A percentile compares a stretch with the other conserved stretches of the same genome.
Evolutionary conservation across 257 asterid genomes (phyloP).

Genomic region (Solanum raphanifolium): DNA sequence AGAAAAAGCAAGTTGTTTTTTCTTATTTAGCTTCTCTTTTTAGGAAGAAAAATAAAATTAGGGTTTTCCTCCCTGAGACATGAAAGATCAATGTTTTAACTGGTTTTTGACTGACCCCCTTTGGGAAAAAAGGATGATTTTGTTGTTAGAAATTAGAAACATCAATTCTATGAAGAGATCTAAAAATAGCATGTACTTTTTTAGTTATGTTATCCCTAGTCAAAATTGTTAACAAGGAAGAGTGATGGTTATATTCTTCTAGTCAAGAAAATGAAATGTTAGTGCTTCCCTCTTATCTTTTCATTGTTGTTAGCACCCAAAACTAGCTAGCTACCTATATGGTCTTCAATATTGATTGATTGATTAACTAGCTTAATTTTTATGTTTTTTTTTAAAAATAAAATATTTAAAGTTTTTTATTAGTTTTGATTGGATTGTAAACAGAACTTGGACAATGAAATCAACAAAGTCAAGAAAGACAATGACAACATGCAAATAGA

Average conservation of each 20-base stretch:
- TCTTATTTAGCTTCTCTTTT: background rate
- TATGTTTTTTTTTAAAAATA: background rate
- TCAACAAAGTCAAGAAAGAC: slow-evolving; percentile 85
- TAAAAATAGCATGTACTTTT: slow-evolving; percentile 27
- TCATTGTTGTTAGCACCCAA: background rate
- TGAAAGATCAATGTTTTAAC: background rate
- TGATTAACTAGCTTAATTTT: background rate
- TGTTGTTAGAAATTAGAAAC: slow-evolving; percentile 2
- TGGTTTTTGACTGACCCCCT: background rate
- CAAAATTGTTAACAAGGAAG: background rate
- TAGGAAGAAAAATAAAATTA: background rate
- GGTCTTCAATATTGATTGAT: background rate
- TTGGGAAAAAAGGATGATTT: background rate
- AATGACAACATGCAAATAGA: slow-evolving; percentile 94
- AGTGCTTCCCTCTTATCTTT: background rate
- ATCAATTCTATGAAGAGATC: slow-evolving; percentile 13
- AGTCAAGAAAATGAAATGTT: background rate
- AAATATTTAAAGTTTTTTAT: background rate
- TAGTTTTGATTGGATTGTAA: background rate
- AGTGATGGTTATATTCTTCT: background rate
- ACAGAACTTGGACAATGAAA: slow-evolving; percentile 88
- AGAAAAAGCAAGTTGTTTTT: background rate
- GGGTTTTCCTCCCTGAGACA: background rate
- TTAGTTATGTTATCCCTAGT: background rate
- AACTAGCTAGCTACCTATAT: background rate